Percentiles rank a stretch among this genome's conserved stretches.
phyloP scores from a whole-genome alignment of 108 stramenopile species.

The Pseudonitzschia multistriata region DNA sequence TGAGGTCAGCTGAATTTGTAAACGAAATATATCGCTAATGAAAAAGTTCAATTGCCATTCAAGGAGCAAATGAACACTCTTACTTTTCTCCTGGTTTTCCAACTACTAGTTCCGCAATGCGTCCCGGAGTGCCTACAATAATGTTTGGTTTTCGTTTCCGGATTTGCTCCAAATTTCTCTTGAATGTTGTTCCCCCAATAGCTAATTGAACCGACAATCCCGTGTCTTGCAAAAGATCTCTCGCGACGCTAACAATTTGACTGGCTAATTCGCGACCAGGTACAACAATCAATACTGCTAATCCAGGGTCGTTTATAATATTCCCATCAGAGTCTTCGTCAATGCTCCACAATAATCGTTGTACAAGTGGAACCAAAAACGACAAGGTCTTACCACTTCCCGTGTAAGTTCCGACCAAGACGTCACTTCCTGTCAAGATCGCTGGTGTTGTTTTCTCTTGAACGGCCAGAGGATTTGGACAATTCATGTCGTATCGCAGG shows the following conservation, averaged over 20 bases:
- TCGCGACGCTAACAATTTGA: conserved; percentile 80
- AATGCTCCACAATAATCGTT: conserved; percentile 45
- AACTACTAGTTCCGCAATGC: conserved; percentile 81
- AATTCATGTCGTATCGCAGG: conserved; percentile 54
- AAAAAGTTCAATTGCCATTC: background rate
- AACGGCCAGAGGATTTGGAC: conserved; percentile 61
- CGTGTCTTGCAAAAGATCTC: conserved; percentile 59
- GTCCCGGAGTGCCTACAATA: conserved; percentile 84
- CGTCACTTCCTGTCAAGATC: conserved; percentile 62
- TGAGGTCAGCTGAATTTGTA: conserved; percentile 1
- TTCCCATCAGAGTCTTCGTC: conserved; percentile 18
- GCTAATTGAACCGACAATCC: conserved; percentile 57
- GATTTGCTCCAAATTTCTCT: conserved; percentile 66
- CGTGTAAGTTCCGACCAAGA: conserved; percentile 80
- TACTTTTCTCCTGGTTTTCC: conserved; percentile 74
- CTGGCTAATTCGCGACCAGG: conserved; percentile 85
- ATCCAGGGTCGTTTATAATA: conserved; percentile 19
- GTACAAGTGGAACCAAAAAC: conserved; percentile 70
- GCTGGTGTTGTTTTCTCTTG: conserved; percentile 71
- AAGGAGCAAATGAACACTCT: conserved; percentile 1
- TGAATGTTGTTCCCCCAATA: conserved; percentile 82
- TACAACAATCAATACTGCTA: conserved; percentile 70
- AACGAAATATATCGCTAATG: background rate
- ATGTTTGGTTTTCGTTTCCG: conserved; percentile 76
- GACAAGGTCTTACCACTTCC: conserved; percentile 85